Evolutionary conservation across 2,329 filamentous ascomycete genomes (phyloP).

Genomic region (Raffaelea arxii): DNA sequence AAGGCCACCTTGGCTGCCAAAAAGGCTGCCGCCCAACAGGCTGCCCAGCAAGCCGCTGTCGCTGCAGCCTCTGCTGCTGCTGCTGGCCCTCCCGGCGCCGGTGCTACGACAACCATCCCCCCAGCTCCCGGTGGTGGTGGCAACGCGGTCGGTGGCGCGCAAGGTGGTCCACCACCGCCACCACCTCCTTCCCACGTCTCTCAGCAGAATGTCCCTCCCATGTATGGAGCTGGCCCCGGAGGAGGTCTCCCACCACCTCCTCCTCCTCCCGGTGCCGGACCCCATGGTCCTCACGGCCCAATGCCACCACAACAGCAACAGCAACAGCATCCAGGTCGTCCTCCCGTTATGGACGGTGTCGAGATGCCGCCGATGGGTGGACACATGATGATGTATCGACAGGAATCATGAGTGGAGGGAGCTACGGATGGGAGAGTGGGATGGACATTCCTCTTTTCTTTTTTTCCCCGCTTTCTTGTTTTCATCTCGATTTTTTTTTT

Average conservation of each 20-base stretch:
- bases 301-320: neutral
- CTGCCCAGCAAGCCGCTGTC: conserved; percentile 7
- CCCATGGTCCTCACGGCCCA: neutral
- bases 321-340: neutral
- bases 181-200: no score
- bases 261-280: neutral
- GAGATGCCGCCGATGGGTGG: neutral
- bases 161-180: no score
- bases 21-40: conserved; percentile 26
- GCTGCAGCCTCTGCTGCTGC: neutral
- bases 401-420: neutral
- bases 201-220: no score
- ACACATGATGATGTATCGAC: neutral
- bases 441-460: neutral
- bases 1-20: conserved; percentile 51
- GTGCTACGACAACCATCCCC: neutral
- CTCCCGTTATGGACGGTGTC: neutral
- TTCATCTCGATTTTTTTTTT: conserved; percentile 1
- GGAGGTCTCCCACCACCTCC: no score
- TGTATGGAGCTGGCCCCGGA: no score
- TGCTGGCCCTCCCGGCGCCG: neutral
- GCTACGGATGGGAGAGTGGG: no score
- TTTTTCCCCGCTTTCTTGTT: neutral
- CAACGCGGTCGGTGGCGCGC: no score
- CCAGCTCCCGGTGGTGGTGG: neutral